These are phyloP conservation scores for Aspergillus funiculosus DNA, from an alignment of 495 filamentous ascomycete genomes.

Conservation along the genomic window DNA sequence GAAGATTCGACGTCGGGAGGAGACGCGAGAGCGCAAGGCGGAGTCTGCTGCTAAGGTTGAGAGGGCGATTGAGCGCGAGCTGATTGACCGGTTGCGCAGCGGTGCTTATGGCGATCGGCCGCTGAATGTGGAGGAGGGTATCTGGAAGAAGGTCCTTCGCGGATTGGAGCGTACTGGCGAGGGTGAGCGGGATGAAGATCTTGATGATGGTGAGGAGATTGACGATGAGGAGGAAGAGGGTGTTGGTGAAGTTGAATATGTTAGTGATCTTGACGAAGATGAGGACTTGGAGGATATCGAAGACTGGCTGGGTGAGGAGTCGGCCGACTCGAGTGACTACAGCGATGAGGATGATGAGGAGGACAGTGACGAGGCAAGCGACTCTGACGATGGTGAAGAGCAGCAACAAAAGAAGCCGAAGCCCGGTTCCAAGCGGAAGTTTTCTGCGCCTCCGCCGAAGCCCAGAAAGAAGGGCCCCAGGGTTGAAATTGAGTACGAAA, in stretches of 20 bases:
- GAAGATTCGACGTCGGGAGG: constrained; percentile 84
- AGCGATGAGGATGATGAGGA: constrained; percentile 48
- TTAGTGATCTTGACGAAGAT: constrained; percentile 64
- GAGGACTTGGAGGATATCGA: constrained; percentile 66
- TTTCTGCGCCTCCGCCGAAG: constrained; percentile 49
- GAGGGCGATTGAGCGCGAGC: constrained; percentile 89
- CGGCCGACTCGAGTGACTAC: constrained; percentile 50
- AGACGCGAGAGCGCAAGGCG: constrained; percentile 88
- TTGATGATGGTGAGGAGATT: constrained; percentile 81
- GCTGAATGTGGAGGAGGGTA: constrained; percentile 83
- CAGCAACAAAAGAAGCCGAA: constrained; percentile 43
- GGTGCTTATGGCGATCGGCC: constrained; percentile 94
- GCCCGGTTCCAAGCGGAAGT: constrained; percentile 64
- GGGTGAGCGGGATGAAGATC: constrained; percentile 76
- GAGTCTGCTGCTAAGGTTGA: constrained; percentile 92
- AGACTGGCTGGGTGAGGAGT: constrained; percentile 64
- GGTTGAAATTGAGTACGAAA: constrained; percentile 69
- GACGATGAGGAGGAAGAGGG: constrained; percentile 67
- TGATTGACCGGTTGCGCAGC: constrained; percentile 84
- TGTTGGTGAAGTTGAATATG: constrained; percentile 78
- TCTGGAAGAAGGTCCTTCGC: constrained; percentile 96
- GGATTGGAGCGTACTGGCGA: constrained; percentile 84
- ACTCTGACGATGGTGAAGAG: constrained; percentile 47
- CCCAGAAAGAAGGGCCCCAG: constrained; percentile 62
- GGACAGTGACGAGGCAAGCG: constrained; percentile 43